These are phyloP conservation scores for Yamadazyma jaroonii DNA, from an alignment of 1,139 yeast species.

Conservation along the genomic window DNA sequence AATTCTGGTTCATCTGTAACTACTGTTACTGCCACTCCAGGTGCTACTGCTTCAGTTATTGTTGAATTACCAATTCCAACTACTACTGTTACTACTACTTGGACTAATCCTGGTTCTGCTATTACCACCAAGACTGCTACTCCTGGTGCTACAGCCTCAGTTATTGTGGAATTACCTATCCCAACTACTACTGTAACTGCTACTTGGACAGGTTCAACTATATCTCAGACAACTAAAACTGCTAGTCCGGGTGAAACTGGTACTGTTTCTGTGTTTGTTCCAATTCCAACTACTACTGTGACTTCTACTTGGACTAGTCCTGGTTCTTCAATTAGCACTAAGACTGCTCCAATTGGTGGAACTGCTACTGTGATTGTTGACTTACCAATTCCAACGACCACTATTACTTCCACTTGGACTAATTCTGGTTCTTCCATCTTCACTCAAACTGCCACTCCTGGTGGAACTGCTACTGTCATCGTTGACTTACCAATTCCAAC, in stretches of 20 bases:
- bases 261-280: conserved; percentile 11
- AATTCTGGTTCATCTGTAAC: conserved; percentile 1
- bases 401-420: conserved; percentile 3
- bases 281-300: conserved; percentile 10
- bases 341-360: conserved; percentile 10
- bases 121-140: conserved; percentile 8
- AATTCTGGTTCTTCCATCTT: neutral
- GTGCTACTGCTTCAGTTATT: conserved; percentile 12
- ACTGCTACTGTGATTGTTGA: conserved; percentile 14
- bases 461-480: no score
- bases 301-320: conserved; percentile 21
- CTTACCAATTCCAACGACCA: conserved; percentile 11
- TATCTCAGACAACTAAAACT: conserved; percentile 5
- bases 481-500: no score
- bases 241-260: conserved; percentile 10
- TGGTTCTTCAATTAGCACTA: conserved; percentile 20
- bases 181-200: conserved; percentile 12
- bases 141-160: conserved; percentile 7
- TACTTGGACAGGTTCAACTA: conserved; percentile 3
- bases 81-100: conserved; percentile 5
- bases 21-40: conserved; percentile 9
- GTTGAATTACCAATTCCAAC: conserved; percentile 13
- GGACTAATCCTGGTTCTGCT: conserved; percentile 1
- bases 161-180: conserved; percentile 11
- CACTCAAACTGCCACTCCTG: conserved; percentile 3